Evolutionary conservation across 169 alveolate species (phyloP).

Genomic region (Theileria equi): DNA sequence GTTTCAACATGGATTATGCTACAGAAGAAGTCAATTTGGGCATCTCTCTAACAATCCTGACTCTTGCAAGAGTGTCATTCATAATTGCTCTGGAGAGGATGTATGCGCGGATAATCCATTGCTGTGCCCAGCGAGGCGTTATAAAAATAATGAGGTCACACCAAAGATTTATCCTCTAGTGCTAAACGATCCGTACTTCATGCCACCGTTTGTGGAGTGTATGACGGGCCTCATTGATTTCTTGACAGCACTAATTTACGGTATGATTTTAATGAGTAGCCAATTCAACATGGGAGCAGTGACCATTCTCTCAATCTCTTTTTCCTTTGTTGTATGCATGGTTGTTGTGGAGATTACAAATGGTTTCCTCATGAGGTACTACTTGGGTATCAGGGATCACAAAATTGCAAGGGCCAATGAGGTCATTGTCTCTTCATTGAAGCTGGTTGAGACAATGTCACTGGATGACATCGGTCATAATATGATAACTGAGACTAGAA

Average conservation of each 20-base stretch:
- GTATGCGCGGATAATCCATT: constrained; percentile 35
- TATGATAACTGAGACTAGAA: constrained; percentile 20
- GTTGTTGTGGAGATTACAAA: constrained; percentile 13
- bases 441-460: constrained; percentile 8
- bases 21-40: constrained; percentile 16
- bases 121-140: constrained; percentile 46
- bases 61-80: constrained; percentile 21
- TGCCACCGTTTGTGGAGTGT: constrained; percentile 32
- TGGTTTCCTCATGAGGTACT: constrained; percentile 1
- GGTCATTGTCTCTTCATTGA: constrained; percentile 5
- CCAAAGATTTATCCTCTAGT: constrained; percentile 32
- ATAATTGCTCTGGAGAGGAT: constrained; percentile 21
- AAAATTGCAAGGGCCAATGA: constrained; percentile 20
- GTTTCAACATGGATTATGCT: constrained; percentile 56
- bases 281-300: constrained; percentile 10
- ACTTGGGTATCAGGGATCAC: constrained; percentile 3
- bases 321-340: constrained; percentile 6
- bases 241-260: constrained; percentile 1
- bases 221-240: constrained; percentile 23
- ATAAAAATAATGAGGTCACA: constrained; percentile 36
- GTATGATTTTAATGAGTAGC: constrained; percentile 11
- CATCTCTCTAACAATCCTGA: background rate
- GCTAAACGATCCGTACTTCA: constrained; percentile 19
- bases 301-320: background rate
- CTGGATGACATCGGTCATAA: constrained; percentile 42